Conservation (phyloP, 768 basidiomycete species). For the Tubosaeta sp. region DNA sequence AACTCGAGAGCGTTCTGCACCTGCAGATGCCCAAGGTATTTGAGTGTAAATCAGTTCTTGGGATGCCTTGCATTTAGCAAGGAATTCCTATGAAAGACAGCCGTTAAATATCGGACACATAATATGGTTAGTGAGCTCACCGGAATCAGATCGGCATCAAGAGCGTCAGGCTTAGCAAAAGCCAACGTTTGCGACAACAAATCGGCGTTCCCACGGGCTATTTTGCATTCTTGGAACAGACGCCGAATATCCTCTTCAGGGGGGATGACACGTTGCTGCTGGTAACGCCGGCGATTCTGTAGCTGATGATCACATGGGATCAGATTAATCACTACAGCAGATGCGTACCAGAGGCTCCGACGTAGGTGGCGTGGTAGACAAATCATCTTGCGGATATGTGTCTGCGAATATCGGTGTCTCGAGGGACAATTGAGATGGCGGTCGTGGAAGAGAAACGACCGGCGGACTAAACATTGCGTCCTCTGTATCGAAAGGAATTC, state of each 20-base stretch:
- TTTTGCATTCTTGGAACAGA: constrained; percentile 80
- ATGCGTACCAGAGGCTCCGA: constrained; percentile 24
- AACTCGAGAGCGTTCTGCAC: constrained; percentile 66
- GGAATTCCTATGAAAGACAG: constrained; percentile 64
- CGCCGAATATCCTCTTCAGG: constrained; percentile 81
- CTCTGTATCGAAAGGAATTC: constrained; percentile 72
- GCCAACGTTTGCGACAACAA: constrained; percentile 69
- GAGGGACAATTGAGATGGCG: constrained; percentile 26
- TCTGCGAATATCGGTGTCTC: constrained; percentile 38
- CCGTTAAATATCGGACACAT: neutral
- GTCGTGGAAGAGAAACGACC: constrained; percentile 33
- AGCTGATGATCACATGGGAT: neutral
- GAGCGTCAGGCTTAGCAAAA: constrained; percentile 65
- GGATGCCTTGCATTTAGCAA: constrained; percentile 69
- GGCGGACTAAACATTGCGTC: constrained; percentile 80
- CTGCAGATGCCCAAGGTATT: constrained; percentile 86
- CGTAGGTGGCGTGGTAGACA: constrained; percentile 21
- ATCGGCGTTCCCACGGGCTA: constrained; percentile 77
- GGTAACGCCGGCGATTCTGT: constrained; percentile 13
- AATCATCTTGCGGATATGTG: constrained; percentile 29
- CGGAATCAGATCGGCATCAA: constrained; percentile 61
- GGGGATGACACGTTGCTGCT: constrained; percentile 50
- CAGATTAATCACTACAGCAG: neutral
- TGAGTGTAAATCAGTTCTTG: constrained; percentile 84
- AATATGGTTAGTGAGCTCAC: constrained; percentile 36